These are phyloP conservation scores for Penicillium sp. DNA, from an alignment of 2,329 filamentous ascomycete genomes.

Conservation along the genomic window DNA sequence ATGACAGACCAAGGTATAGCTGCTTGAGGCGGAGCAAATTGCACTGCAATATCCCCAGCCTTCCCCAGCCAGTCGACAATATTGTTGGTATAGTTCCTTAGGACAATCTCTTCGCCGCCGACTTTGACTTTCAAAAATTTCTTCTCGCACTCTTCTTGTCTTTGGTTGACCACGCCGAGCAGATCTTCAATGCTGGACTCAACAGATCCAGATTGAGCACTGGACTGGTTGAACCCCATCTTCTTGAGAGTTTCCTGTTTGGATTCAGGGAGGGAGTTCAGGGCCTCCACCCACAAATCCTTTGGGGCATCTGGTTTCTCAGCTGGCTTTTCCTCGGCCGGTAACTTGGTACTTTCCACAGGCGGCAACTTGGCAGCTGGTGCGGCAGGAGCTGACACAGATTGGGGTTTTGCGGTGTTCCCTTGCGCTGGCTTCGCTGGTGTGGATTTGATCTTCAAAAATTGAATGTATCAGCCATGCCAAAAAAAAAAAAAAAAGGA, in stretches of 20 bases:
- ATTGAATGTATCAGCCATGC: too few relatives aligned
- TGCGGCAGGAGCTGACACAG: too few relatives aligned
- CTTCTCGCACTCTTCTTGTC: slow-evolving; percentile 9
- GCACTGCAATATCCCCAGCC: slow-evolving; percentile 27
- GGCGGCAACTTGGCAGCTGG: too few relatives aligned
- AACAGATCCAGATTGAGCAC: not conserved
- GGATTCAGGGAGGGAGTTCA: not conserved
- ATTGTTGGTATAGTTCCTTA: slow-evolving; percentile 13
- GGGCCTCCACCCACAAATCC: not conserved
- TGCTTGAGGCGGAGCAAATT: slow-evolving; percentile 33
- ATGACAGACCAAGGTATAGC: slow-evolving; percentile 29
- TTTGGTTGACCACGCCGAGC: not conserved
- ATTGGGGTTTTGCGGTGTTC: too few relatives aligned
- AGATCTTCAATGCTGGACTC: slow-evolving; percentile 5
- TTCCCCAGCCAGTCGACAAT: slow-evolving; percentile 12
- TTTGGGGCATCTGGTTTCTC: not conserved
- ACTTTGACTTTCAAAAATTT: slow-evolving; percentile 11
- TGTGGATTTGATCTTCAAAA: too few relatives aligned
- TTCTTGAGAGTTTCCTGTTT: slow-evolving; percentile 3
- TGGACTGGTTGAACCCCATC: slow-evolving; percentile 1
- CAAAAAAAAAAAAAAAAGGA: too few relatives aligned
- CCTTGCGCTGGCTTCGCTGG: too few relatives aligned
- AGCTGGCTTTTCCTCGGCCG: too few relatives aligned
- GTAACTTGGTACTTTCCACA: too few relatives aligned
- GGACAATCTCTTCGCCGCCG: slow-evolving; percentile 6